phyloP scores from a whole-genome alignment of 768 basidiomycete species.

The Trametes cubensis region DNA sequence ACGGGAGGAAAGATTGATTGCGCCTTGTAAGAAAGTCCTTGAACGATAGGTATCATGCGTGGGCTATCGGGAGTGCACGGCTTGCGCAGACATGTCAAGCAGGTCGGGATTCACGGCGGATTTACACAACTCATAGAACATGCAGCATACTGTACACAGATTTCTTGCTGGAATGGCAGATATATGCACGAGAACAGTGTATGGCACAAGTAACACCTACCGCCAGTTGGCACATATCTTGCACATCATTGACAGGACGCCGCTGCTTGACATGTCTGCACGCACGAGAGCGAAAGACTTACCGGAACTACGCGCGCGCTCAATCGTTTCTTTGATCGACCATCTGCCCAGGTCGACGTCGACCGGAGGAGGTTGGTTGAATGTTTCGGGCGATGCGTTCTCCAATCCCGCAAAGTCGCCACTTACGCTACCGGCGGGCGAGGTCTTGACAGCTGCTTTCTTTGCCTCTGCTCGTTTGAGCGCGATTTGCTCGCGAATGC shows the following conservation, averaged over 20 bases:
- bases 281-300: slow-evolving; percentile 31
- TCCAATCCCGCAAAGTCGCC: slow-evolving; percentile 46
- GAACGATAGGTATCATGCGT: slow-evolving; percentile 45
- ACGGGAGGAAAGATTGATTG: slow-evolving; percentile 75
- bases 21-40: slow-evolving; percentile 48
- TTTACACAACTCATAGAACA: background rate
- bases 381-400: slow-evolving; percentile 45
- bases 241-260: background rate
- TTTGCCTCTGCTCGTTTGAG: slow-evolving; percentile 78
- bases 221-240: background rate
- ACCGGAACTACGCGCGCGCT: slow-evolving; percentile 79
- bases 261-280: slow-evolving; percentile 24
- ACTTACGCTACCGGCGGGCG: slow-evolving; percentile 1
- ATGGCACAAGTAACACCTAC: background rate
- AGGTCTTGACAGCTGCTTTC: slow-evolving; percentile 45
- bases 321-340: slow-evolving; percentile 73
- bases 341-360: slow-evolving; percentile 63
- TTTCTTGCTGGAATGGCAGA: too few species aligned
- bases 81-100: slow-evolving; percentile 22
- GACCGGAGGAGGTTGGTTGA: slow-evolving; percentile 42
- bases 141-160: background rate
- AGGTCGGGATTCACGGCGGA: background rate
- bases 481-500: slow-evolving; percentile 78
- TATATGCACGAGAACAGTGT: background rate
- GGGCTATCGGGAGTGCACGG: slow-evolving; percentile 44